Conservation (phyloP, 2,329 filamentous ascomycete genomes). For the Fusarium tuaranense region DNA sequence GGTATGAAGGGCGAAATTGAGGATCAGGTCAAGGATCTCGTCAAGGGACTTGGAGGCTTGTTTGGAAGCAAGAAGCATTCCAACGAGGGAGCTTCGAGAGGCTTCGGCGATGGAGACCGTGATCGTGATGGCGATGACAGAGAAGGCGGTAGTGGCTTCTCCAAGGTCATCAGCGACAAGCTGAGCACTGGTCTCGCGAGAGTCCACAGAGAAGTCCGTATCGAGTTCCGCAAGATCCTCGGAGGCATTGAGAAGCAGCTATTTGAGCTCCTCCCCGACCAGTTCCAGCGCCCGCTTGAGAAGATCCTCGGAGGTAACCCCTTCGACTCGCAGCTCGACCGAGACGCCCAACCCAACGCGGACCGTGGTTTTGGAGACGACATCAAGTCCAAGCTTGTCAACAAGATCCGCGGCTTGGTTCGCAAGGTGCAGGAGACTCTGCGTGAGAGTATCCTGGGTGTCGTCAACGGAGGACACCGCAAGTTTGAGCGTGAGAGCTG, state of each 20-base stretch:
- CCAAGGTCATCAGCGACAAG: conserved; percentile 60
- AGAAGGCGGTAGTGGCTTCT: conserved; percentile 53
- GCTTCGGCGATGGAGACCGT: conserved; percentile 45
- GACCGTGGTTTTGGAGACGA: conserved; percentile 58
- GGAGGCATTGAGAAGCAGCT: conserved; percentile 59
- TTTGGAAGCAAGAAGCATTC: conserved; percentile 54
- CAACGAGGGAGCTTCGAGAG: conserved; percentile 48
- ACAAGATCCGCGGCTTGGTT: conserved; percentile 57
- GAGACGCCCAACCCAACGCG: conserved; percentile 43
- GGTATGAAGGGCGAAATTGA: conserved; percentile 58
- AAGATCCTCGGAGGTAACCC: conserved; percentile 61
- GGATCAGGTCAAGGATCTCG: conserved; percentile 58
- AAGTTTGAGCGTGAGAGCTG: conserved; percentile 60
- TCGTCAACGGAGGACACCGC: conserved; percentile 60
- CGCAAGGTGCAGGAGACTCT: conserved; percentile 60
- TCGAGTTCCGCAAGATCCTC: conserved; percentile 59
- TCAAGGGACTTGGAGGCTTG: conserved; percentile 56
- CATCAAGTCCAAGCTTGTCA: conserved; percentile 57
- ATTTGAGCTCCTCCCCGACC: conserved; percentile 58
- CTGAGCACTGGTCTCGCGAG: conserved; percentile 57
- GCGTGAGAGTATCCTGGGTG: conserved; percentile 56
- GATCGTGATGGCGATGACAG: conserved; percentile 43
- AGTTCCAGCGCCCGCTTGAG: conserved; percentile 57
- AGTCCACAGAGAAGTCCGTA: conserved; percentile 58
- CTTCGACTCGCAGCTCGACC: conserved; percentile 58